These are phyloP conservation scores for Boletus insuetus DNA, from an alignment of 768 basidiomycete genomes.

Conservation along the genomic window DNA sequence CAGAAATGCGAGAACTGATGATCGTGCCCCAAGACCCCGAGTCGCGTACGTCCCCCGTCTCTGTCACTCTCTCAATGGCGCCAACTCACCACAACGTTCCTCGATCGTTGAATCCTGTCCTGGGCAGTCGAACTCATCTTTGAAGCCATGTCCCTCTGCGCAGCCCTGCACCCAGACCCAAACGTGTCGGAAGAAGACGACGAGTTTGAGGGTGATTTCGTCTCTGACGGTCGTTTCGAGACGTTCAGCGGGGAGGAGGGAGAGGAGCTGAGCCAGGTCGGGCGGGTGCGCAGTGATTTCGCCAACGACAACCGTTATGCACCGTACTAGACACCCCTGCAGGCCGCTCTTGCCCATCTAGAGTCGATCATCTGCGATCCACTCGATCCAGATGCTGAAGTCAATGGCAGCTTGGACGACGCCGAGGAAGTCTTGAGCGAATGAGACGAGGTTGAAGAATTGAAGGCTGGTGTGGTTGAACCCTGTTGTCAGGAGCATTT, in stretches of 20 bases:
- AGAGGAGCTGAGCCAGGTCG: constrained; percentile 81
- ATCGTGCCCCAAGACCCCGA: constrained; percentile 62
- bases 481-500: too few relatives aligned
- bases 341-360: constrained; percentile 82
- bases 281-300: constrained; percentile 93
- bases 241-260: constrained; percentile 55
- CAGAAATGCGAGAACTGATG: constrained; percentile 74
- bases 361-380: constrained; percentile 78
- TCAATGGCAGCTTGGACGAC: constrained; percentile 17
- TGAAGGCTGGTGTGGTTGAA: background rate
- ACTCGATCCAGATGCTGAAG: constrained; percentile 9
- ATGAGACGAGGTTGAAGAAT: constrained; percentile 10
- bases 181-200: constrained; percentile 41
- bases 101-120: background rate
- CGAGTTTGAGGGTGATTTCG: constrained; percentile 48
- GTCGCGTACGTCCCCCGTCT: constrained; percentile 50
- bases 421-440: constrained; percentile 16
- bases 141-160: constrained; percentile 81
- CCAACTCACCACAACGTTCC: constrained; percentile 1
- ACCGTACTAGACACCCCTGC: constrained; percentile 71
- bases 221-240: constrained; percentile 47
- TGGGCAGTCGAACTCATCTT: constrained; percentile 77
- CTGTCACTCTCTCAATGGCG: background rate
- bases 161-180: constrained; percentile 79
- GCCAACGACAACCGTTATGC: constrained; percentile 70